Conservation (phyloP, 176 grass and related monocot genomes). For the Alopecurus myosuroides region DNA sequence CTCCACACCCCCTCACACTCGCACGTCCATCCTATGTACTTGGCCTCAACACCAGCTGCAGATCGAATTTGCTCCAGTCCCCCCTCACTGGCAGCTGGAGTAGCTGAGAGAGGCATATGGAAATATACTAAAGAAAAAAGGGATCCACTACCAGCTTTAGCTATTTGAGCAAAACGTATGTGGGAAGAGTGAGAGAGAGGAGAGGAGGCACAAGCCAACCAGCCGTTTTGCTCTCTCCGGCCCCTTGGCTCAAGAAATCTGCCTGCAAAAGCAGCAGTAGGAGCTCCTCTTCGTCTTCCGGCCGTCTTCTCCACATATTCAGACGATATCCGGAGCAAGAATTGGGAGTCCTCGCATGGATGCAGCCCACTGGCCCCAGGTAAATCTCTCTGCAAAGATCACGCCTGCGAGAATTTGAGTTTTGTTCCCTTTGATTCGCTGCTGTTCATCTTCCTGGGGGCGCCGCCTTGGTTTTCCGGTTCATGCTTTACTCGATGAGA, state of each 20-base stretch:
- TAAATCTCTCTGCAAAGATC: constrained; percentile 43
- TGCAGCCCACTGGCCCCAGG: constrained; percentile 81
- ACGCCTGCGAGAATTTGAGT: constrained; percentile 18
- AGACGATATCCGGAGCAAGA: neutral
- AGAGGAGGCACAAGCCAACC: constrained; percentile 35
- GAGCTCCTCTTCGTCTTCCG: constrained; percentile 14
- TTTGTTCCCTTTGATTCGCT: constrained; percentile 21
- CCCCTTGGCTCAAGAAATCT: constrained; percentile 27
- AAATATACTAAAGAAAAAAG: constrained; percentile 40
- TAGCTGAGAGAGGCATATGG: constrained; percentile 23
- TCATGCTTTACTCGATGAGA: constrained; percentile 17
- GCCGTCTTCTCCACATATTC: neutral
- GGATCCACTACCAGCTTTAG: constrained; percentile 37
- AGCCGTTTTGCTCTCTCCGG: constrained; percentile 29
- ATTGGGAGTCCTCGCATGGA: constrained; percentile 55
- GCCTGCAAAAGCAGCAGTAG: neutral
- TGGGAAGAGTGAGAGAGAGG: constrained; percentile 9
- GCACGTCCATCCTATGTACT: neutral
- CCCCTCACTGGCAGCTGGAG: constrained; percentile 1
- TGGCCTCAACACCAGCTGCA: neutral
- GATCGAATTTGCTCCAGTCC: neutral
- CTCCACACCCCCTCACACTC: neutral
- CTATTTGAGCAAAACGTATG: constrained; percentile 35
- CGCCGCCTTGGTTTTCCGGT: constrained; percentile 18
- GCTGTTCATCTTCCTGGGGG: constrained; percentile 12